A percentile compares a stretch with the other conserved stretches of the same genome.
phyloP scores from a whole-genome alignment of 305 asterid genomes.

The Fraxinus sp. region DNA sequence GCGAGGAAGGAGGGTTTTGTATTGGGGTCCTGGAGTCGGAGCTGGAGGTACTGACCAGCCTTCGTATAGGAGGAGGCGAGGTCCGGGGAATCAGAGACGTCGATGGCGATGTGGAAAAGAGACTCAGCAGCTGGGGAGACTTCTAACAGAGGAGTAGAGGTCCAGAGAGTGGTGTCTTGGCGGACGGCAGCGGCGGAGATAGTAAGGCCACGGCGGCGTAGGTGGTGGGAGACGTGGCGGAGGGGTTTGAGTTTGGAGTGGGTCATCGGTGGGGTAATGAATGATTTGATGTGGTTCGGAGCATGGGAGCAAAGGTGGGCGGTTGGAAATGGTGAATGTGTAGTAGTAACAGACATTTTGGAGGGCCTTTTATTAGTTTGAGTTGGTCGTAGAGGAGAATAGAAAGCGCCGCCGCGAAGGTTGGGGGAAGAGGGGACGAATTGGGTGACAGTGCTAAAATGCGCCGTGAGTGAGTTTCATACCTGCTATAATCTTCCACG shows the following conservation, averaged over 20 bases:
- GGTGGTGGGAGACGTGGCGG: slow-evolving; percentile 39
- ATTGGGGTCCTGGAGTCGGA: slow-evolving; percentile 49
- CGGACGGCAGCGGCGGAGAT: slow-evolving; percentile 60
- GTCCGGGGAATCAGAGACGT: slow-evolving; percentile 75
- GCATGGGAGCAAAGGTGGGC: slow-evolving; percentile 53
- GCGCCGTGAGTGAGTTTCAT: slow-evolving; percentile 13
- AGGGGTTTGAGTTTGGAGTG: slow-evolving; percentile 40
- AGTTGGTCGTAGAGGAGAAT: slow-evolving; percentile 33
- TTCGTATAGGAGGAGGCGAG: slow-evolving; percentile 58
- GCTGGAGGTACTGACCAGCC: slow-evolving; percentile 82
- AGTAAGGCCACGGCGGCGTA: slow-evolving; percentile 38
- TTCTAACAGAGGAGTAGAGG: slow-evolving; percentile 49
- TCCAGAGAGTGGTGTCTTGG: slow-evolving; percentile 55
- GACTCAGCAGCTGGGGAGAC: slow-evolving; percentile 76
- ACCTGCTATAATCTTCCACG: slow-evolving; percentile 27
- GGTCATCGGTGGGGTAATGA: slow-evolving; percentile 51
- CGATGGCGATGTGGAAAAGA: slow-evolving; percentile 56
- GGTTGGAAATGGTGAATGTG: slow-evolving; percentile 36
- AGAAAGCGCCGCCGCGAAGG: slow-evolving; percentile 58
- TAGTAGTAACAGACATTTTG: slow-evolving; percentile 46
- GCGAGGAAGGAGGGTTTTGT: slow-evolving; percentile 66
- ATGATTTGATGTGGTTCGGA: slow-evolving; percentile 36
- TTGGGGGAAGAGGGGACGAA: slow-evolving; percentile 22
- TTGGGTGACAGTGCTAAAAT: background rate
- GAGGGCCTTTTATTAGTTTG: slow-evolving; percentile 15